Evolutionary conservation across 1,139 yeast species (phyloP).

Genomic region (Yamadazyma taylorii): DNA sequence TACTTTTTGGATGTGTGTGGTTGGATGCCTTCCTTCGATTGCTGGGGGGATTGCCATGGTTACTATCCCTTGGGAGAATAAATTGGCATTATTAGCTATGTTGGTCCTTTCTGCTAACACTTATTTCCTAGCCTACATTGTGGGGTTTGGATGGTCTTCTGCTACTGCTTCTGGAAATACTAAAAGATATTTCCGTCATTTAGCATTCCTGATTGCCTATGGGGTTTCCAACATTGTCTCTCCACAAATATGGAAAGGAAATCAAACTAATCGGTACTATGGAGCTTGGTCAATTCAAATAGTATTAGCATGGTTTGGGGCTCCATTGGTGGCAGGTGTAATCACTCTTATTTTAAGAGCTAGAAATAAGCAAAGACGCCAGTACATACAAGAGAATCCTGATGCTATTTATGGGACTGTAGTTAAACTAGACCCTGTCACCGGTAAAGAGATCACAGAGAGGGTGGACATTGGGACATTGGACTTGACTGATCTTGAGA

Average conservation of each 20-base stretch:
- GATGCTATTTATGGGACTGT: constrained; percentile 13
- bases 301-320: constrained; percentile 17
- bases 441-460: constrained; percentile 20
- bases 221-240: constrained; percentile 23
- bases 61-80: constrained; percentile 20
- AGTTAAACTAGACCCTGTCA: constrained; percentile 21
- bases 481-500: constrained; percentile 49
- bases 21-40: constrained; percentile 25
- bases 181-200: constrained; percentile 22
- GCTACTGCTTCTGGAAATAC: constrained; percentile 25
- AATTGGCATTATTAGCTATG: constrained; percentile 39
- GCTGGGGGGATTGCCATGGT: constrained; percentile 37
- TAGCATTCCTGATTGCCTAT: constrained; percentile 19
- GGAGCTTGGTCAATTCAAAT: constrained; percentile 25
- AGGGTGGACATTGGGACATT: constrained; percentile 40
- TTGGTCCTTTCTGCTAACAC: constrained; percentile 15
- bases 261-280: constrained; percentile 20
- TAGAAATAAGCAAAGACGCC: constrained; percentile 19
- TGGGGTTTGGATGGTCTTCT: constrained; percentile 22
- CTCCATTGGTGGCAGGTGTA: constrained; percentile 18
- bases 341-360: constrained; percentile 16
- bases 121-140: constrained; percentile 18
- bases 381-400: constrained; percentile 4
- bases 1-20: constrained; percentile 24
- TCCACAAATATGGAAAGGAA: constrained; percentile 24